Conservation (phyloP, 306 rosid genomes). For the Morella rubra region DNA sequence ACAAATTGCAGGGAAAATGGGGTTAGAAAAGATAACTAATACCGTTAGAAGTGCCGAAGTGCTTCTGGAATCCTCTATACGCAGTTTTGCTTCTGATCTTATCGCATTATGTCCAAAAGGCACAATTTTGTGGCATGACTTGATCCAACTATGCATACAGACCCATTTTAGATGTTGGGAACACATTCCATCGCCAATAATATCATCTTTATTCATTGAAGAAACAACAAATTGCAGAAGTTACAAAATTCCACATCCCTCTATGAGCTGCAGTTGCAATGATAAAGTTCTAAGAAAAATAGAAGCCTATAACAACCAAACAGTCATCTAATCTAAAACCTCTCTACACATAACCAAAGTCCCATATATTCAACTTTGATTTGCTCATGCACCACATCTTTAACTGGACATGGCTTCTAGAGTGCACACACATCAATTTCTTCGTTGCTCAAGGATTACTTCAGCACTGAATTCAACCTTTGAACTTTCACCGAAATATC, state of each 20-base stretch:
- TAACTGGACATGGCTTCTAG: not conserved
- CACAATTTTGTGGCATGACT: not conserved
- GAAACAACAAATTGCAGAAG: not conserved
- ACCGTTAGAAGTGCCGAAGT: too few relatives aligned
- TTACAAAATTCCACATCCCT: constrained; percentile 1
- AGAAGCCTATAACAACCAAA: not conserved
- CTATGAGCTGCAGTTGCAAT: not conserved
- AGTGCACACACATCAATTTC: not conserved
- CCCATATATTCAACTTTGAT: not conserved
- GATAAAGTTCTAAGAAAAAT: not conserved
- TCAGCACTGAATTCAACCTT: not conserved
- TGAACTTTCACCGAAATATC: not conserved
- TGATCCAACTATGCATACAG: not conserved
- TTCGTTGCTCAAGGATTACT: not conserved
- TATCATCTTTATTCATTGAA: not conserved
- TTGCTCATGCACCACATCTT: not conserved
- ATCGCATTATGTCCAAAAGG: too few relatives aligned
- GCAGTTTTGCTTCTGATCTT: too few relatives aligned
- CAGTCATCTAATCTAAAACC: not conserved
- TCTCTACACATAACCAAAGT: not conserved
- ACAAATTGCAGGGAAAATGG: not conserved
- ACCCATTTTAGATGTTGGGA: not conserved
- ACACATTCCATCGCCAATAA: not conserved
- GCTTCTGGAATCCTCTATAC: too few relatives aligned
- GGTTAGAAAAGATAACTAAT: too few relatives aligned